phyloP scores from a whole-genome alignment of 805 yeast species.

The Blastobotrys parvus region DNA sequence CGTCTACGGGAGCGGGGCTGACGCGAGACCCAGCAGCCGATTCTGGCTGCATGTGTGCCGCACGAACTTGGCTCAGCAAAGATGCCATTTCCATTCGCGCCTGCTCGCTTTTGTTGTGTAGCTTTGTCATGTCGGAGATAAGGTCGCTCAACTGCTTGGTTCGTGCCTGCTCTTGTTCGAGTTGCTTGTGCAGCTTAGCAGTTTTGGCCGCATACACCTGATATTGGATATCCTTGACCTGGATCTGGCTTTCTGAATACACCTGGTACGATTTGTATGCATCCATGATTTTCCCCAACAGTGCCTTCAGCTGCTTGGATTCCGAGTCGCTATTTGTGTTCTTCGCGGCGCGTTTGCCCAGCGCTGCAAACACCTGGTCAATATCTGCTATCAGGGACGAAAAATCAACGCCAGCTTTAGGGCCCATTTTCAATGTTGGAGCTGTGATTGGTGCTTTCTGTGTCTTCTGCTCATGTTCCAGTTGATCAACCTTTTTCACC shows the following conservation, averaged over 20 bases:
- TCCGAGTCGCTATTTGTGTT: neutral
- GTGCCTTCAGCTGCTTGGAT: conserved; percentile 8
- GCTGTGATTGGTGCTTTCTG: neutral
- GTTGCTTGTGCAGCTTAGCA: conserved; percentile 24
- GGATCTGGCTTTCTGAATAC: conserved; percentile 8
- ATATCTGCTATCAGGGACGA: neutral
- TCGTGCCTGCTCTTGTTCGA: neutral
- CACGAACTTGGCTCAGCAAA: too few relatives aligned
- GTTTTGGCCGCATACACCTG: conserved; percentile 24
- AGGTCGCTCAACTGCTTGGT: neutral
- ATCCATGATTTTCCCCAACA: conserved; percentile 12
- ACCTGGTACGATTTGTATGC: conserved; percentile 15
- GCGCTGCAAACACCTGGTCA: neutral
- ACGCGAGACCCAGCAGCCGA: neutral
- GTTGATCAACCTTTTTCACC: neutral
- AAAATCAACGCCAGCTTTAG: neutral
- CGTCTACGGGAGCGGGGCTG: conserved; percentile 1
- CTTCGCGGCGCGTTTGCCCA: neutral
- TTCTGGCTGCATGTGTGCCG: neutral
- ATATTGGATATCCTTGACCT: conserved; percentile 14
- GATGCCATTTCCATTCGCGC: too few relatives aligned
- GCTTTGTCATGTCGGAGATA: too few relatives aligned
- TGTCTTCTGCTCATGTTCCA: neutral
- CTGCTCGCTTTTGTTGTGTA: too few relatives aligned
- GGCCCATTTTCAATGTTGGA: neutral